Conservation (phyloP, 805 yeast genomes). For the Kazachstania africana region DNA sequence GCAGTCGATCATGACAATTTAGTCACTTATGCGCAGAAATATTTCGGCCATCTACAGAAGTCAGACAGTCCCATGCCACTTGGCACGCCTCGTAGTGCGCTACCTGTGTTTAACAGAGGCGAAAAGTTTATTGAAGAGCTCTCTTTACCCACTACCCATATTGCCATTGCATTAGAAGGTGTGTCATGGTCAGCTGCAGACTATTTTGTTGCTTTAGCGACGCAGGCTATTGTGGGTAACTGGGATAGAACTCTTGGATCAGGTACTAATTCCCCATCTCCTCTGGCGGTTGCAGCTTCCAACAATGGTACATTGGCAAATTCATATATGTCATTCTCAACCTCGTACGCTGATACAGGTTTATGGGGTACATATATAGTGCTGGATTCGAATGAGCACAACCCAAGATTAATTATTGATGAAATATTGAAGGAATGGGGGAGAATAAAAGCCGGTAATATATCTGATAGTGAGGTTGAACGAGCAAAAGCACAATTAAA, state of each 20-base stretch:
- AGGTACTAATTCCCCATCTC: conserved; percentile 76
- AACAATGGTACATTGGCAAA: conserved; percentile 62
- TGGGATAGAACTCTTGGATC: conserved; percentile 92
- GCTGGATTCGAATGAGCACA: conserved; percentile 56
- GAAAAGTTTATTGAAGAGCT: conserved; percentile 78
- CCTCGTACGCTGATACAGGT: conserved; percentile 95
- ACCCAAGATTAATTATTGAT: conserved; percentile 56
- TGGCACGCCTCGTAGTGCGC: conserved; percentile 50
- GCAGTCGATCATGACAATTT: conserved; percentile 80
- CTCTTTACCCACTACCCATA: conserved; percentile 76
- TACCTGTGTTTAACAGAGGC: conserved; percentile 75
- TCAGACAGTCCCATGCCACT: conserved; percentile 49
- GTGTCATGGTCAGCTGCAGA: conserved; percentile 95
- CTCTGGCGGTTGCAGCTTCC: conserved; percentile 50
- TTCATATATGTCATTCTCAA: conserved; percentile 91
- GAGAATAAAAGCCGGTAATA: conserved; percentile 65
- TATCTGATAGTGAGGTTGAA: conserved; percentile 77
- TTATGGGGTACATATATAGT: conserved; percentile 93
- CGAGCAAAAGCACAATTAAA: conserved; percentile 91
- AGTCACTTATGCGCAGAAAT: conserved; percentile 60
- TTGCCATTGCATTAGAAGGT: conserved; percentile 94
- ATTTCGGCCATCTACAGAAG: conserved; percentile 56
- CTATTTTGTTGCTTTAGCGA: conserved; percentile 87
- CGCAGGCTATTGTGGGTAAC: conserved; percentile 92
- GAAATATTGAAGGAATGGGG: conserved; percentile 83